These are phyloP conservation scores for Candida multigemmis DNA, from an alignment of 805 yeast genomes.

Conservation along the genomic window DNA sequence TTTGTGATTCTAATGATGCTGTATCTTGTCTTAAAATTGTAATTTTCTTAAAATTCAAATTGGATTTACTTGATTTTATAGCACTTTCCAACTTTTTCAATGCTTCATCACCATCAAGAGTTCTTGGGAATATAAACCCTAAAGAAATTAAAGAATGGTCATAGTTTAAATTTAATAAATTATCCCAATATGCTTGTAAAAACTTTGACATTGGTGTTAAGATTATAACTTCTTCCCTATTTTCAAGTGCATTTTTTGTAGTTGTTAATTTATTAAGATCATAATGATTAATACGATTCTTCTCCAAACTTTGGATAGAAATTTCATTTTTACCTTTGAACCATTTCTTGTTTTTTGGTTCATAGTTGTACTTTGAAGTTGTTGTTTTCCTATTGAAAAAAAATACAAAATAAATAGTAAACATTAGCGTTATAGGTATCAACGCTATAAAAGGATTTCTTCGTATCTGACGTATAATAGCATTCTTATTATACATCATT, in stretches of 20 bases:
- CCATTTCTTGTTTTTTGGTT: slow-evolving; percentile 35
- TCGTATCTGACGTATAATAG: slow-evolving; percentile 45
- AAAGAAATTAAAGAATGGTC: slow-evolving; percentile 80
- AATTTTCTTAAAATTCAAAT: slow-evolving; percentile 66
- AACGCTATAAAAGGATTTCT: slow-evolving; percentile 44
- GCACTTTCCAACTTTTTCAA: slow-evolving; percentile 65
- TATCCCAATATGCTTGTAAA: slow-evolving; percentile 81
- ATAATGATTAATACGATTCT: slow-evolving; percentile 72
- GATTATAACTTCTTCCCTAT: slow-evolving; percentile 76
- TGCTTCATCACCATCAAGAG: slow-evolving; percentile 73
- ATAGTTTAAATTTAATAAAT: slow-evolving; percentile 63
- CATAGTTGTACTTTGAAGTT: slow-evolving; percentile 36
- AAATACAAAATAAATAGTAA: slow-evolving; percentile 34
- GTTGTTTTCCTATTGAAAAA: slow-evolving; percentile 13
- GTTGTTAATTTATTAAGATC: slow-evolving; percentile 74
- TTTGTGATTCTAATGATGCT: slow-evolving; percentile 62
- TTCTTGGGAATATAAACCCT: slow-evolving; percentile 87
- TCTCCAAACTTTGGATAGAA: slow-evolving; percentile 49
- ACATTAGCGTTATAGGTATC: slow-evolving; percentile 36
- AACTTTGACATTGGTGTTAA: slow-evolving; percentile 88
- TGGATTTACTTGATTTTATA: slow-evolving; percentile 60
- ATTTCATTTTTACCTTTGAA: slow-evolving; percentile 40
- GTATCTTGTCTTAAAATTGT: slow-evolving; percentile 89
- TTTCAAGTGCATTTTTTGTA: slow-evolving; percentile 60
- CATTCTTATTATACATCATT: slow-evolving; percentile 15